A percentile compares a stretch with the other conserved stretches of the same genome.
These are phyloP conservation scores for Metarhizium robertsii DNA, from an alignment of 2,329 filamentous ascomycete species.

Conservation along the genomic window DNA sequence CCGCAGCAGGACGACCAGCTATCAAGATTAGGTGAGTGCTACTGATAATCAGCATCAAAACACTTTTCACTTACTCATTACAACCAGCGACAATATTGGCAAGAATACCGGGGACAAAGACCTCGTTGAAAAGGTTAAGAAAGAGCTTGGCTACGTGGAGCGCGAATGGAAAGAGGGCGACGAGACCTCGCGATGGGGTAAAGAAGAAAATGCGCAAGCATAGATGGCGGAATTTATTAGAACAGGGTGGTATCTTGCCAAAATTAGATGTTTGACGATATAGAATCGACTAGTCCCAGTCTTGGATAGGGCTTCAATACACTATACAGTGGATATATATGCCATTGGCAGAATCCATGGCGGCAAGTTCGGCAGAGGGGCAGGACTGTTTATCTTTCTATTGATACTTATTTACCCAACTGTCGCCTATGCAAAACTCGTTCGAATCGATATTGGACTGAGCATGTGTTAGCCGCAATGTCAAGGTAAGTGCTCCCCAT, in stretches of 20 bases:
- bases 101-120: conserved; percentile 89
- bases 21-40: conserved; percentile 67
- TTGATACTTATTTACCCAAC: no score
- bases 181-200: conserved; percentile 75
- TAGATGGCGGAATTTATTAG: not conserved
- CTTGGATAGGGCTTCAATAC: not conserved
- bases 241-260: not conserved
- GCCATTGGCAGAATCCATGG: not conserved
- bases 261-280: not conserved
- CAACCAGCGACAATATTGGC: conserved; percentile 61
- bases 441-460: not conserved
- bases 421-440: not conserved
- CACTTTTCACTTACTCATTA: conserved; percentile 10
- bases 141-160: conserved; percentile 76
- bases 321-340: not conserved
- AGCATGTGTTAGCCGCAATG: not conserved
- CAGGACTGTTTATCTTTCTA: not conserved
- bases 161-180: conserved; percentile 75
- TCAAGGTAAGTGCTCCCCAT: not conserved
- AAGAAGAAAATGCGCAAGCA: conserved; percentile 24
- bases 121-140: conserved; percentile 76
- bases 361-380: not conserved
- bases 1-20: conserved; percentile 68
- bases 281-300: not conserved
- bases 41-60: not conserved